Conservation (phyloP, 352 stramenopile species). For the Globisporangium nunn region DNA sequence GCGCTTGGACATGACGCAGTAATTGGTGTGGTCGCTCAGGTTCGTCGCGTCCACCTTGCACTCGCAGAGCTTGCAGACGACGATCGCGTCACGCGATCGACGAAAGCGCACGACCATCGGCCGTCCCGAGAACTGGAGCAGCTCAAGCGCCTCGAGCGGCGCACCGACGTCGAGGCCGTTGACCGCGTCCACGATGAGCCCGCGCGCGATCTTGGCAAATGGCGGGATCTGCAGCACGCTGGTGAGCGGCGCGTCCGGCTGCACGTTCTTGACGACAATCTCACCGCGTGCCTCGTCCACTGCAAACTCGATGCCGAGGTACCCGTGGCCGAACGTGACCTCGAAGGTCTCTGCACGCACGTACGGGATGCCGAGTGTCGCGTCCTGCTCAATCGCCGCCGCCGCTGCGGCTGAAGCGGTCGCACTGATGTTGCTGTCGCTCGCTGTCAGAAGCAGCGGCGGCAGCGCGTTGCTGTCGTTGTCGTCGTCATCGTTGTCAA, state of each 20-base stretch:
- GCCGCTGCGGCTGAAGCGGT: neutral
- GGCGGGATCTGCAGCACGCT: constrained; percentile 38
- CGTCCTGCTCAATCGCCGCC: too few relatives aligned
- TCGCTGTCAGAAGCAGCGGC: constrained; percentile 4
- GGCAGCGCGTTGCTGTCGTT: neutral
- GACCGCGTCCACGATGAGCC: constrained; percentile 60
- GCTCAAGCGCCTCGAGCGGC: constrained; percentile 52
- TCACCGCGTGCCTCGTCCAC: constrained; percentile 37
- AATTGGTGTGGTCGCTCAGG: constrained; percentile 75
- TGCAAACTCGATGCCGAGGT: constrained; percentile 69
- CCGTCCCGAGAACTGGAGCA: constrained; percentile 50
- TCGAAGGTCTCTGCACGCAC: constrained; percentile 46
- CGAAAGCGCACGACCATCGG: constrained; percentile 63
- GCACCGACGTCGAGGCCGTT: constrained; percentile 37
- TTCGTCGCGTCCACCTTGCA: constrained; percentile 53
- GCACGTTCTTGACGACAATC: constrained; percentile 63
- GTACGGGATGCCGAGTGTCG: neutral
- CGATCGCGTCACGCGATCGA: constrained; percentile 25
- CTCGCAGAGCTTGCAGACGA: constrained; percentile 82
- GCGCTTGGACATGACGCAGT: constrained; percentile 68
- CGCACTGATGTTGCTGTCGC: constrained; percentile 7
- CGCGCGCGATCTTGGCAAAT: constrained; percentile 30
- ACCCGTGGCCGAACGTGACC: constrained; percentile 62
- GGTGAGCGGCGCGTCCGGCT: constrained; percentile 20
- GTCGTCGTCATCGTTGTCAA: neutral